Base-by-base conservation (phyloP, 2,329 filamentous ascomycete genomes). In the Grosmannia serpens region DNA sequence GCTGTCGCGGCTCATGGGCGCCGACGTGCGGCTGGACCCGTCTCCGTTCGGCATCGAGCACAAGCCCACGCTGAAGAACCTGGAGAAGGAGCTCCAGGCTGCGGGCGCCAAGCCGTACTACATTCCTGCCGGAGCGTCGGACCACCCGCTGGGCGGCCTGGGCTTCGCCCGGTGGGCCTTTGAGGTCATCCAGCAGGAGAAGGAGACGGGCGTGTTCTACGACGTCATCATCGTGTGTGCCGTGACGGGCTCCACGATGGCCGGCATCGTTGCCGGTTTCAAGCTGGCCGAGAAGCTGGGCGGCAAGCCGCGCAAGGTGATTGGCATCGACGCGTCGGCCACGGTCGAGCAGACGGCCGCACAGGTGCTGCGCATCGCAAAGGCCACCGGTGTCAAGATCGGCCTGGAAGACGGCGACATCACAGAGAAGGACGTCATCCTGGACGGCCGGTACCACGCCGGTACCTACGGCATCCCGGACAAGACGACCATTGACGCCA, bases 161-260 rank as follows among this genome's bases (percentile, higher is more conserved):
- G 86, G 86, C 0, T 89, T 88, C 65, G 85, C 85, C 9, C 74
- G 84, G 2, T 89, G 85, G 82, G 85, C 85, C 1, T 83, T 87
- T 41, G 86, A 89, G 69, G 82, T 89, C 0, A 75, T 75, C 53
- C 73, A 75, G 61, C 85, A 89, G 70, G 86, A 89, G 70, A 71
- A 73, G 61, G 74, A 78, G 62, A 63, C 82, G 29, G 83, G 82
- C 0, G 66, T 87, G 13, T 85, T 85, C 68, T 89, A 87, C 68
- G 83, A 87, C 65, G 84, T 80, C 1, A 66, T 89, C 9, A 71
- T 89, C 57, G 86, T 87, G 10, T 88, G 85, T 67, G 84, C 83
- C 22, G 86, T 88, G 1, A 88, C 86, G 0, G 87, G 86, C 4
- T 84, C 79, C 7, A 89, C 86, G 1, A 77, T 87, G 67, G 86